A percentile compares a stretch with the other conserved stretches of the same genome.
Evolutionary conservation across 2,329 filamentous ascomycete genomes (phyloP).

Genomic region (Diaporthe batatas): DNA sequence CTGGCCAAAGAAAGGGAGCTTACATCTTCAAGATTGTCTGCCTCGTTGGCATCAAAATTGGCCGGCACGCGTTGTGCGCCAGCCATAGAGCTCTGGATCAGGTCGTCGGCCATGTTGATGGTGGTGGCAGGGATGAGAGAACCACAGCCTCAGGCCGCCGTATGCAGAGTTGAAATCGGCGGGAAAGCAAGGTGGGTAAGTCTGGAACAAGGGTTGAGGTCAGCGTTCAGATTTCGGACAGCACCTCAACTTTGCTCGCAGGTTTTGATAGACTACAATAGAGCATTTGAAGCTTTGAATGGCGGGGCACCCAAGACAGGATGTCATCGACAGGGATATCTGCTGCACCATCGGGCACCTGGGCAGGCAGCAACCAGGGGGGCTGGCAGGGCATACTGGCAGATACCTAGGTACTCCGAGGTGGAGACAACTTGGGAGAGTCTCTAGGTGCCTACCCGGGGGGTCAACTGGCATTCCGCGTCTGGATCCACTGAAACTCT

Average conservation of each 20-base stretch:
- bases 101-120: constrained; percentile 36
- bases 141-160: background rate
- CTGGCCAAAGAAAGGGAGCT: constrained; percentile 49
- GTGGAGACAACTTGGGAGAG: no score
- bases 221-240: background rate
- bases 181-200: background rate
- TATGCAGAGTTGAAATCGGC: background rate
- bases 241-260: background rate
- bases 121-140: background rate
- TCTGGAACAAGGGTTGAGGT: background rate
- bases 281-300: constrained; percentile 12
- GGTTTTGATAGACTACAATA: background rate
- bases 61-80: constrained; percentile 57
- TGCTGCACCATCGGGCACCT: background rate
- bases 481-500: background rate
- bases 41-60: constrained; percentile 71
- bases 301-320: background rate
- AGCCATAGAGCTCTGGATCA: constrained; percentile 44
- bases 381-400: background rate
- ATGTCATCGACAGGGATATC: constrained; percentile 29
- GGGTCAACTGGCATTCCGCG: no score
- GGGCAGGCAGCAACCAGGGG: background rate
- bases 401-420: background rate
- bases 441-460: no score
- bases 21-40: constrained; percentile 68